Evolutionary conservation across 2,329 filamentous ascomycete species (phyloP), one percentile per base, ranked within the genome.

Genomic region (Colletotrichum sp.): DNA sequence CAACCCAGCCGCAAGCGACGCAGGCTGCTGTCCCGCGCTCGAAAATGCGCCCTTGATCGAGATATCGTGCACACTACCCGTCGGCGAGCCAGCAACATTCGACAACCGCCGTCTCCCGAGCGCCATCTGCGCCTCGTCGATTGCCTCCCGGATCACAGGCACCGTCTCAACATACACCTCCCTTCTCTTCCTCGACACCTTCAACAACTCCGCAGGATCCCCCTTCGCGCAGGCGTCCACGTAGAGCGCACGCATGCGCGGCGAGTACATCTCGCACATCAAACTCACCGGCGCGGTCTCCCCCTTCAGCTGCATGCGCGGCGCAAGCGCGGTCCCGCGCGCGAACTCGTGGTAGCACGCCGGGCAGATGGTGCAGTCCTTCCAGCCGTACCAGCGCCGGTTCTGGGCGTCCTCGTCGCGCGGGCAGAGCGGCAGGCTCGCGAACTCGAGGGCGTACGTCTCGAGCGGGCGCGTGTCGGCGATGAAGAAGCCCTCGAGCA

Each of bases 221-320:
- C 81, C 78, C 39, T 80, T 77, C 1, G 58, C 52, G 61, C 83
- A 83, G 4, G 83, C 83, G 28, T 82, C 78, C 2, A 70, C 72
- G 76, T 84, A 86, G 0, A 84, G 65, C 1, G 74, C 64, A 8
- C 85, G 82, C 81, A 86, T 86, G 13, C 84, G 84, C 28, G 80
- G 78, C 7, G 83, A 85, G 72, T 84, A 86, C 58, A 85, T 76
- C 61, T 86, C 84, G 76, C 85, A 86, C 79, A 86, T 83, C 4
- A 78, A 75, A 68, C 74, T 73, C 2, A 66, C 67, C 15, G 79
- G 60, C 1, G 80, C 75, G 3, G 72, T 39, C 3, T 72, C 65
- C 7, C 82, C 80, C 2, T 77, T 78, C 18, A 85, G 76, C 3
- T 77, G 77, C 79, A 85, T 85, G 3, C 76, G 70, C 30, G 76